Evolutionary conservation across 495 filamentous ascomycete genomes (phyloP).

Genomic region (Penicillium pancosmium): DNA sequence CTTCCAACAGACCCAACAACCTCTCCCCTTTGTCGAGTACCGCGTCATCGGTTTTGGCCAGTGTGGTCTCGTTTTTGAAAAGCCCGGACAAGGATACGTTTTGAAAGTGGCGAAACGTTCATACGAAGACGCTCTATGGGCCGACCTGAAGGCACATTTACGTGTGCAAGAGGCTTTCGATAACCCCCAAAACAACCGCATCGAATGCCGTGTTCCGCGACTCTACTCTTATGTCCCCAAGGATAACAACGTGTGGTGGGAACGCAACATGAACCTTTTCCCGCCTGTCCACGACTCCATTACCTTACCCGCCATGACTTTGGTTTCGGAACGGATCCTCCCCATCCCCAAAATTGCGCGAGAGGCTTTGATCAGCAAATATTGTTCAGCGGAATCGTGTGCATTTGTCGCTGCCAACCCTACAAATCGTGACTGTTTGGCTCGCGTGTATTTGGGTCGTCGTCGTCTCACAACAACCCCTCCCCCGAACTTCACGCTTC

Average conservation of each 20-base stretch:
- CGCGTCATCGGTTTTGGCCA: conserved; percentile 16
- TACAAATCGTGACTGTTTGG: conserved; percentile 42
- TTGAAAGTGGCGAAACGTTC: conserved; percentile 9
- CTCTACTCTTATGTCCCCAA: conserved; percentile 17
- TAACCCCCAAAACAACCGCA: background rate
- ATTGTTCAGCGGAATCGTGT: conserved; percentile 25
- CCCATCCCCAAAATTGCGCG: conserved; percentile 31
- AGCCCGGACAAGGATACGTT: conserved; percentile 7
- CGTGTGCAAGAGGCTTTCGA: conserved; percentile 4
- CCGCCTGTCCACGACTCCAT: conserved; percentile 14
- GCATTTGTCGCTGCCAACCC: conserved; percentile 20
- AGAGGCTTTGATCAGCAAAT: conserved; percentile 32
- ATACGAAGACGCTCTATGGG: conserved; percentile 13
- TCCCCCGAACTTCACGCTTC: conserved; percentile 35
- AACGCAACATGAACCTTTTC: conserved; percentile 18
- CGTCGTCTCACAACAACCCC: conserved; percentile 13
- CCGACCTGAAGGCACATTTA: conserved; percentile 12
- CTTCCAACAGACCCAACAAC: conserved; percentile 5
- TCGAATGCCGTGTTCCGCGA: conserved; percentile 10
- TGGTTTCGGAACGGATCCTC: conserved; percentile 38
- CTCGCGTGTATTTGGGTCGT: conserved; percentile 44
- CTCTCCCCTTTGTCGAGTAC: background rate
- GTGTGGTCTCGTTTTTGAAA: conserved; percentile 15
- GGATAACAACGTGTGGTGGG: conserved; percentile 29
- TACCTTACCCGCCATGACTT: conserved; percentile 27